phyloP scores from a whole-genome alignment of 768 basidiomycete species.

The Sutorius australiensis region DNA sequence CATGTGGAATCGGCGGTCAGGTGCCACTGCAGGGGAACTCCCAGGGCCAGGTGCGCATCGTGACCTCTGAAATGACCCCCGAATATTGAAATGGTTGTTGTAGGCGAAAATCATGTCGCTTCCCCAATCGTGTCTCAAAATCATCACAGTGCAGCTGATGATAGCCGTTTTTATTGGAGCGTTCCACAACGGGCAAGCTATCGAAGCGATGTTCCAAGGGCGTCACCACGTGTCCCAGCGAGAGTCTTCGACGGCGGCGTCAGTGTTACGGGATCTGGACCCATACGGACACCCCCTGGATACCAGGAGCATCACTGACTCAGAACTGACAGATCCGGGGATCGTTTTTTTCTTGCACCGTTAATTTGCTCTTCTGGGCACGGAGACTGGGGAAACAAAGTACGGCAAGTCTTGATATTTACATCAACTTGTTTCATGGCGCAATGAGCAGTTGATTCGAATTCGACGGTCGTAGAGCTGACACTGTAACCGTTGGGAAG shows the following conservation, averaged over 20 bases:
- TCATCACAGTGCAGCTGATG: neutral
- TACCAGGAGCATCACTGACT: neutral
- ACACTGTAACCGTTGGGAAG: neutral
- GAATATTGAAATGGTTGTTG: neutral
- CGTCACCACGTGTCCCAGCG: neutral
- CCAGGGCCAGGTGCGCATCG: neutral
- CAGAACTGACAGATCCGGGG: neutral
- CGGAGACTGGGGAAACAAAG: no score
- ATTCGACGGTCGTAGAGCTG: neutral
- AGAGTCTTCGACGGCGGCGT: slow-evolving; percentile 4
- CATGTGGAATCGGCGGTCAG: neutral
- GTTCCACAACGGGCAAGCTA: neutral
- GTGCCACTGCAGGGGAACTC: neutral
- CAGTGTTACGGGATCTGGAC: neutral
- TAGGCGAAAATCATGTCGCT: neutral
- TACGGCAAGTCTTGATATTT: neutral
- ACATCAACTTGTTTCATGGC: neutral
- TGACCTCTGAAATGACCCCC: neutral
- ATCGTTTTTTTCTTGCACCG: neutral
- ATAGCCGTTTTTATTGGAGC: neutral
- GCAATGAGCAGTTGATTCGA: neutral
- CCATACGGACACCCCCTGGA: neutral
- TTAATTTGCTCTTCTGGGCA: neutral
- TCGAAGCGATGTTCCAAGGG: neutral
- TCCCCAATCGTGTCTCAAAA: neutral